phyloP scores from a whole-genome alignment of 129 eudicot genomes.

The Tanacetum coccineum region DNA sequence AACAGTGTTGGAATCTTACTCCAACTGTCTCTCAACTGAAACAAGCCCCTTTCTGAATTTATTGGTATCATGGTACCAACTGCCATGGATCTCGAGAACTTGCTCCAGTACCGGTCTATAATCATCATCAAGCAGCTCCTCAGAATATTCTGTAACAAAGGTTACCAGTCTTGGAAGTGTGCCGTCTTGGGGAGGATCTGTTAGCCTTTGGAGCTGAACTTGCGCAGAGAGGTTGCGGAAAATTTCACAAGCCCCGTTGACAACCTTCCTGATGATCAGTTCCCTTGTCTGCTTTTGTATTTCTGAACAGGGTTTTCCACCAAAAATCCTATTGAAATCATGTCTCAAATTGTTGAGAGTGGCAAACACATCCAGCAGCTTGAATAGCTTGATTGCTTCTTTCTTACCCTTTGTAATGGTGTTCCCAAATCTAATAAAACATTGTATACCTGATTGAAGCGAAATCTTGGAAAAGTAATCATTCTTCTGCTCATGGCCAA shows the following conservation, averaged over 20 bases:
- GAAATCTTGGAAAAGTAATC: conserved; percentile 65
- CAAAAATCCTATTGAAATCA: conserved; percentile 68
- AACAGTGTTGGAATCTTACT: conserved; percentile 48
- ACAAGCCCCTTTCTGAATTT: conserved; percentile 32
- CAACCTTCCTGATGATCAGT: conserved; percentile 58
- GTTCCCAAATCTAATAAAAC: conserved; percentile 59
- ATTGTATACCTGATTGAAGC: conserved; percentile 45
- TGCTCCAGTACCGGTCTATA: conserved; percentile 47
- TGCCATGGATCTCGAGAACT: conserved; percentile 60
- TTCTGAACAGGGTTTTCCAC: conserved; percentile 47
- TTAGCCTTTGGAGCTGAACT: conserved; percentile 61
- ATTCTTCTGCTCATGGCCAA: conserved; percentile 26
- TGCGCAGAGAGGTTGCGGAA: conserved; percentile 59
- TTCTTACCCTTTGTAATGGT: conserved; percentile 55
- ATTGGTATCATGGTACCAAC: conserved; percentile 40
- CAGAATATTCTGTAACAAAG: conserved; percentile 60
- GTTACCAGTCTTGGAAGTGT: conserved; percentile 58
- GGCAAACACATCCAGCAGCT: conserved; percentile 56
- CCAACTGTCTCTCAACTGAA: conserved; percentile 69
- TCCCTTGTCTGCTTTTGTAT: conserved; percentile 66
- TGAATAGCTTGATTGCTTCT: conserved; percentile 76
- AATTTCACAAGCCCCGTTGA: conserved; percentile 58
- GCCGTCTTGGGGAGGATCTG: conserved; percentile 63
- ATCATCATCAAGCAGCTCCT: conserved; percentile 59
- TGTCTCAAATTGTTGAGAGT: conserved; percentile 47